Conservation (phyloP, 108 stramenopile genomes). For the Nitzschia inconspicua region DNA sequence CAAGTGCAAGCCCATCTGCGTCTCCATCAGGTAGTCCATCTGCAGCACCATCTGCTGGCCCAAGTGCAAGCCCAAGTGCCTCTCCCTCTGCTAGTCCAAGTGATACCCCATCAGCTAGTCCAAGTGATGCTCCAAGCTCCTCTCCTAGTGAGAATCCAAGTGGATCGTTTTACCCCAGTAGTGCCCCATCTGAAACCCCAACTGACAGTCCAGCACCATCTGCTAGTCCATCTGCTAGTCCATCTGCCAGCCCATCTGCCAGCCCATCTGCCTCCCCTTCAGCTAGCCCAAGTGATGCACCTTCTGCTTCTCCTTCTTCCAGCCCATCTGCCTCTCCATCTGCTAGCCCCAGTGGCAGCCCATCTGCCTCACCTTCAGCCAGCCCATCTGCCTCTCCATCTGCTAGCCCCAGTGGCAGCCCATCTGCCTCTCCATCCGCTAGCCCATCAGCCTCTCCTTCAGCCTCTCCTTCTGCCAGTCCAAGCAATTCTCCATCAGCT, state of each 20-base stretch:
- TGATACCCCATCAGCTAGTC: not conserved
- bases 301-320: not conserved
- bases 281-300: not conserved
- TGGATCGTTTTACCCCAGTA: slow-evolving; percentile 7
- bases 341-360: not conserved
- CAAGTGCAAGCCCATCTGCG: not conserved
- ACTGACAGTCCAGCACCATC: not conserved
- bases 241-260: not conserved
- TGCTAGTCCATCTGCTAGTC: not conserved
- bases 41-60: not conserved
- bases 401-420: not conserved
- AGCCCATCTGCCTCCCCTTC: not conserved
- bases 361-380: not conserved
- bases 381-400: not conserved
- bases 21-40: not conserved
- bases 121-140: too few species aligned
- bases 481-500: not conserved
- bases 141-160: slow-evolving; percentile 4
- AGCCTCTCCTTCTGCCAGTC: not conserved
- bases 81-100: not conserved
- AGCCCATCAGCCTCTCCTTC: too few species aligned
- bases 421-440: not conserved
- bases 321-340: not conserved
- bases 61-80: not conserved
- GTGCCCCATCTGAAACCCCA: not conserved